These are phyloP conservation scores for Vaccinium myrtillus DNA, from an alignment of 148 eudicot genomes.

Conservation along the genomic window DNA sequence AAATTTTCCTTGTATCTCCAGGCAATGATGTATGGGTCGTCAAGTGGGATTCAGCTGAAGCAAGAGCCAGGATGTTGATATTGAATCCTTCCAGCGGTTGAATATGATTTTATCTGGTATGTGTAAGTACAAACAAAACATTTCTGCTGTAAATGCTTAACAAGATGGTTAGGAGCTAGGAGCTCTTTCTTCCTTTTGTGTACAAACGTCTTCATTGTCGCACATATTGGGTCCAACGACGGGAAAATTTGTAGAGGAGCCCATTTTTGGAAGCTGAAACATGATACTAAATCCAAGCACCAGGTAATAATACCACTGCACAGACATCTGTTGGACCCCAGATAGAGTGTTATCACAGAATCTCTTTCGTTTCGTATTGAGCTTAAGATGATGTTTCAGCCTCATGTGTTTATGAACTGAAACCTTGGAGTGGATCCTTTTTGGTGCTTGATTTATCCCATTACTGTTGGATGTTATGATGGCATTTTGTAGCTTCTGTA, in stretches of 20 bases:
- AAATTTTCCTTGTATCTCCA: slow-evolving; percentile 9
- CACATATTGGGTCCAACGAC: slow-evolving; percentile 17
- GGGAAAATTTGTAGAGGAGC: slow-evolving; percentile 18
- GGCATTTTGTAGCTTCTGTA: slow-evolving; percentile 9
- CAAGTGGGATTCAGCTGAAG: slow-evolving; percentile 31
- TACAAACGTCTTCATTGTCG: slow-evolving; percentile 12
- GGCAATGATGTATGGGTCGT: slow-evolving; percentile 32
- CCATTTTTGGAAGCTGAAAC: slow-evolving; percentile 26
- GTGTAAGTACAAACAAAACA: slow-evolving; percentile 25
- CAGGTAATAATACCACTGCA: neutral
- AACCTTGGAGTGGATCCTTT: slow-evolving; percentile 3
- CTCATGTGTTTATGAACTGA: neutral
- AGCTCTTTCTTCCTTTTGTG: slow-evolving; percentile 15
- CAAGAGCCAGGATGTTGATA: slow-evolving; percentile 38
- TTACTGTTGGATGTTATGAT: slow-evolving; percentile 6
- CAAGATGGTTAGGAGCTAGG: slow-evolving; percentile 17
- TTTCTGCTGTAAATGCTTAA: slow-evolving; percentile 21
- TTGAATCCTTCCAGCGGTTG: neutral
- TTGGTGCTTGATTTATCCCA: slow-evolving; percentile 13
- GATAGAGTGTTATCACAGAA: neutral
- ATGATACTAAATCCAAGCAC: slow-evolving; percentile 7
- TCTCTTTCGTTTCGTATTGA: slow-evolving; percentile 7
- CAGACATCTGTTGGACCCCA: slow-evolving; percentile 2
- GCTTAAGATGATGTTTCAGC: neutral
- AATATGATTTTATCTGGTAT: slow-evolving; percentile 16